These are phyloP conservation scores for Mycena venus DNA, from an alignment of 768 basidiomycete genomes.

Conservation along the genomic window DNA sequence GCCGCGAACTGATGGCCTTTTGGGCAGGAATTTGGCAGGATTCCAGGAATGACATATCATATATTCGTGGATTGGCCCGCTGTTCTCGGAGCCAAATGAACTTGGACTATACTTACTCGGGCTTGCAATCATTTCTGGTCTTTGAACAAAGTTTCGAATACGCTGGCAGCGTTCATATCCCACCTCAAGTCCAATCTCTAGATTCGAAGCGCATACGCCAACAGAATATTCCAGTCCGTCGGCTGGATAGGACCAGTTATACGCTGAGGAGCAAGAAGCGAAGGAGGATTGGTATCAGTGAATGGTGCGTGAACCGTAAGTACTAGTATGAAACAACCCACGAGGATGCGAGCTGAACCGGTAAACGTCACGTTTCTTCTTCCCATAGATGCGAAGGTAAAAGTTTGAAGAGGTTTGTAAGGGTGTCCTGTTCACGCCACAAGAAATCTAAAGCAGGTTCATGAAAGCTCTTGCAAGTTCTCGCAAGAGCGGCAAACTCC, in stretches of 20 bases:
- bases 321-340: background rate
- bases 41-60: too few species aligned
- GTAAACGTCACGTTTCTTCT: background rate
- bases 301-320: too few species aligned
- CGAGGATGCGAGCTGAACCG: too few species aligned
- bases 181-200: background rate
- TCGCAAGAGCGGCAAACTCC: conserved; percentile 1
- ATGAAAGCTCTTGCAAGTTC: conserved; percentile 2
- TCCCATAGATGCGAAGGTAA: conserved; percentile 12
- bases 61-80: too few species aligned
- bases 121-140: too few species aligned
- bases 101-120: too few species aligned
- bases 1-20: too few species aligned
- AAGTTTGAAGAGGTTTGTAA: background rate
- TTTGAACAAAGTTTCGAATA: too few species aligned
- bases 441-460: conserved; percentile 8
- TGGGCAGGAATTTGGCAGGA: too few species aligned
- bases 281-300: background rate
- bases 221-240: background rate
- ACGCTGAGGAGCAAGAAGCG: background rate
- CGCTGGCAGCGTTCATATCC: background rate
- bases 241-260: background rate
- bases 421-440: conserved; percentile 3
- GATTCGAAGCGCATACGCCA: background rate
- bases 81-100: too few species aligned